Evolutionary conservation across 768 basidiomycete species (phyloP), one percentile per base, ranked within the genome.

Genomic region (Suillus americanus): DNA sequence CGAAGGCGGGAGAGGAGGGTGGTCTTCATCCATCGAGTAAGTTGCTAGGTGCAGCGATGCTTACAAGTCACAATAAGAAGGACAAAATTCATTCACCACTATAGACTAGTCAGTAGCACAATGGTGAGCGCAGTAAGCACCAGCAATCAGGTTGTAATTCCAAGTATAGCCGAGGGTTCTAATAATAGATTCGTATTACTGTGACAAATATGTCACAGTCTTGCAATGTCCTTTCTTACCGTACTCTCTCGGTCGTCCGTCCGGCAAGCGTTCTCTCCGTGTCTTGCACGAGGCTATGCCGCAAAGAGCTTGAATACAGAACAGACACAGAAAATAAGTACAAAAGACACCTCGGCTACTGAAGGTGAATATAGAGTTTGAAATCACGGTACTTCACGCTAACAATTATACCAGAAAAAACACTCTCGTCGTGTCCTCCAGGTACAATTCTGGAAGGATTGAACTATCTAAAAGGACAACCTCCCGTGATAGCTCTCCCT

Each of bases 391-490:
- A 20, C 20, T 23, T 33, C 50, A 43, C 14, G 30, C 41, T 61
- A 33, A 46, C 8, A 38, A 30, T 37, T 48, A 41, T 45, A 64
- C 66, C 64, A 69, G 71, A 74, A 55, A 59, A 67, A 62, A 76
- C 80, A 8, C 68, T 70, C 62, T 94, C 92, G 4, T 88, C 89
- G 37, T 95, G 93, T 74, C 70, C 82, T 8, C 79, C 86, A 16
- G 89, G 90, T 64, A 95, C 93, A 9, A 79, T 91, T 5, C 74
- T 97, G n/a, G 80, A 80, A n/a, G 95, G 94, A 3, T 72, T 92
- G 7, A 89, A 91, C 70, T 94, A 92, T 71, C 81, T 94, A 61
- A 97, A 97, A 75, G 89, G 85, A 61, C 91, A 95, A 71, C 78
- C 85, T 0, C 88, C 92, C 7, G 86, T 96, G 0, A 74, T 92